Evolutionary conservation across 2,329 filamentous ascomycete species (phyloP).

Genomic region (Epichloe bromicola): DNA sequence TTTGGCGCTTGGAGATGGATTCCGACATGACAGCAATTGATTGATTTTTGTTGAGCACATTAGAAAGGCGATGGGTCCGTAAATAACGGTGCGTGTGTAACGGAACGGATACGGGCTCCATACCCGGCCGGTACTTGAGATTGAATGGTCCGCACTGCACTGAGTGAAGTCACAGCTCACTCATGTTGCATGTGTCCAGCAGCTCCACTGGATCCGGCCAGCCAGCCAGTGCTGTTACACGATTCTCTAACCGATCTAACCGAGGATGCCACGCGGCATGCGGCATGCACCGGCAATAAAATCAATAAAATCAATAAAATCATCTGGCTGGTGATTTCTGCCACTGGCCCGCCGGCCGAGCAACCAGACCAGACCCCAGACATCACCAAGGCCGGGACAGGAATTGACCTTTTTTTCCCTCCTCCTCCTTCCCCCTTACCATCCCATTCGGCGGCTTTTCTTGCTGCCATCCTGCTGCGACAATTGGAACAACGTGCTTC

Average conservation of each 20-base stretch:
- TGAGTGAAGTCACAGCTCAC: too few species aligned
- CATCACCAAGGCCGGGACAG: not conserved
- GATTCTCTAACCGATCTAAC: not conserved
- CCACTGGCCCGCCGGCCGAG: not conserved
- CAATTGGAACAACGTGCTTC: not conserved
- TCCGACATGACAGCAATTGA: too few species aligned
- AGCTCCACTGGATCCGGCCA: not conserved
- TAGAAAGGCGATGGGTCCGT: not conserved
- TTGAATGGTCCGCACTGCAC: not conserved
- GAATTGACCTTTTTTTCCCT: conserved; percentile 4
- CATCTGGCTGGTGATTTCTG: not conserved
- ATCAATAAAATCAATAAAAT: conserved; percentile 1
- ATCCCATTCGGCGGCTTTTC: not conserved
- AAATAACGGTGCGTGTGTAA: not conserved
- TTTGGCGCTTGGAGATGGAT: too few species aligned
- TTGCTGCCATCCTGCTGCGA: not conserved
- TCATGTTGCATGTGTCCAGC: not conserved
- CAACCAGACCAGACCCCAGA: not conserved
- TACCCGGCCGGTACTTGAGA: not conserved
- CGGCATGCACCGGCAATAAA: conserved; percentile 8
- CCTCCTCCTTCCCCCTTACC: not conserved
- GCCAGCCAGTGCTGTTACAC: not conserved
- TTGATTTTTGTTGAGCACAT: too few species aligned
- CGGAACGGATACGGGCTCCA: not conserved
- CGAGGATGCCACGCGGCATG: conserved; percentile 7